A percentile compares a stretch with the other conserved stretches of the same genome.
These are phyloP conservation scores for Fraxinus pennsylvanica DNA, from an alignment of 257 asterid genomes.

Conservation along the genomic window DNA sequence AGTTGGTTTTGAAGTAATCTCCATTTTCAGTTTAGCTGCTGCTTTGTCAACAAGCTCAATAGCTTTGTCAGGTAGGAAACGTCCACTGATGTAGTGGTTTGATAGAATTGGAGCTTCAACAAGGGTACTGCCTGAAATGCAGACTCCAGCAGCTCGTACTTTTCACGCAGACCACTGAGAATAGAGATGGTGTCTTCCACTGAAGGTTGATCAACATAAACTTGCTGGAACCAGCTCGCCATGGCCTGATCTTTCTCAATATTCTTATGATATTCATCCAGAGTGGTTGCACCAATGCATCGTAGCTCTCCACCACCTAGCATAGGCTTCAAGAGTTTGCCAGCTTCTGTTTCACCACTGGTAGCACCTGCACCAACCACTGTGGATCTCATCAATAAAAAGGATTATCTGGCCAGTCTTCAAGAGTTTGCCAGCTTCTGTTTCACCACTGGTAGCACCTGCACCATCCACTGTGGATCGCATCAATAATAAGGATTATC, in stretches of 20 bases:
- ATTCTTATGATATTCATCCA: conserved; percentile 87
- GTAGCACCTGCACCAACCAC: conserved; percentile 98
- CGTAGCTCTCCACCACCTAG: conserved; percentile 82
- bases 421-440: conserved; percentile 96
- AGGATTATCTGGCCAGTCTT: conserved; percentile 85
- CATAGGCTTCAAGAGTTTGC: conserved; percentile 94
- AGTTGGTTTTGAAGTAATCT: conserved; percentile 92
- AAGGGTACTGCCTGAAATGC: conserved; percentile 82
- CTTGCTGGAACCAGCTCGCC: conserved; percentile 92
- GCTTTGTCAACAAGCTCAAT: conserved; percentile 94
- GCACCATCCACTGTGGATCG: conserved; percentile 95
- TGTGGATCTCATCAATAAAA: conserved; percentile 94
- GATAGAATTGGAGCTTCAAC: conserved; percentile 90
- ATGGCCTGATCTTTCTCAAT: conserved; percentile 88
- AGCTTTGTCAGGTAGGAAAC: conserved; percentile 95
- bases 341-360: conserved; percentile 95
- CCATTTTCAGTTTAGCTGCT: conserved; percentile 96
- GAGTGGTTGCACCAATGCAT: conserved; percentile 92
- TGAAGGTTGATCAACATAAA: conserved; percentile 84
- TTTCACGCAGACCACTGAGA: conserved; percentile 88
- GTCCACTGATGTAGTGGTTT: conserved; percentile 82
- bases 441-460: conserved; percentile 93
- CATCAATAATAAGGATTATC: conserved; percentile 84
- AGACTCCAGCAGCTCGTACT: conserved; percentile 93
- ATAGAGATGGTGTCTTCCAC: conserved; percentile 89